Base-by-base conservation (phyloP, 176 grass and related monocot species). In the Olyra latifolia region DNA sequence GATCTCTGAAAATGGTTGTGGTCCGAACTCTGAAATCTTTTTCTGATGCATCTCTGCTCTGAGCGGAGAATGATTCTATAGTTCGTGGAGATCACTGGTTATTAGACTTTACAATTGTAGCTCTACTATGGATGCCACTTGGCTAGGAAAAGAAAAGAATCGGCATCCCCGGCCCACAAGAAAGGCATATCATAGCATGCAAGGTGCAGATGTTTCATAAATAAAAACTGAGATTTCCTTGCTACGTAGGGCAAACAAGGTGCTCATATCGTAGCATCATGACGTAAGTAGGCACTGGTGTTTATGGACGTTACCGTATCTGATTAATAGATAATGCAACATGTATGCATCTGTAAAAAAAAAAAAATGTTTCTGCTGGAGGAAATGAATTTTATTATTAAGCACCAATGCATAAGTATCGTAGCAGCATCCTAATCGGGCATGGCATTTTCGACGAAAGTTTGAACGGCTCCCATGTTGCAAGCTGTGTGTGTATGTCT, bases 151-250 rank as follows among this genome's bases (percentile, higher is more conserved):
- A 15, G 46, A 3, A 41, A 47, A 45, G 10, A 6, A 19, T 20
- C 14, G 47, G 40, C 16, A 28, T 32, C n/a, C 17, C 22, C 41
- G 22, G 3, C 22, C 38, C 16, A 41, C 40, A 83, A 71, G 74
- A 17, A 78, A 83, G 27, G 86, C 65, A 88, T 71, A 32, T 2
- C 55, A 55, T 35, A 4, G 32, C 32, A 35, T 35, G 32, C 32
- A 35, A 35, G 32, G 32, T 35, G 32, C 4, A 4, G 32, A 35
- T 35, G 32, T 35, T 35, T 4, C 32, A 4, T 35, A 35, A 4
- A 35, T 4, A 35, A 35, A 35, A 35, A 4, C n/a, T n/a, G n/a
- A n/a, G n/a, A n/a, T n/a, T n/a, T n/a, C n/a, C n/a, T n/a, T n/a
- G n/a, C n/a, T n/a, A n/a, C n/a, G n/a, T n/a, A n/a, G n/a, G n/a